Conservation (phyloP, 1,284 basidiomycete genomes). For the Calocybe gambosa region DNA sequence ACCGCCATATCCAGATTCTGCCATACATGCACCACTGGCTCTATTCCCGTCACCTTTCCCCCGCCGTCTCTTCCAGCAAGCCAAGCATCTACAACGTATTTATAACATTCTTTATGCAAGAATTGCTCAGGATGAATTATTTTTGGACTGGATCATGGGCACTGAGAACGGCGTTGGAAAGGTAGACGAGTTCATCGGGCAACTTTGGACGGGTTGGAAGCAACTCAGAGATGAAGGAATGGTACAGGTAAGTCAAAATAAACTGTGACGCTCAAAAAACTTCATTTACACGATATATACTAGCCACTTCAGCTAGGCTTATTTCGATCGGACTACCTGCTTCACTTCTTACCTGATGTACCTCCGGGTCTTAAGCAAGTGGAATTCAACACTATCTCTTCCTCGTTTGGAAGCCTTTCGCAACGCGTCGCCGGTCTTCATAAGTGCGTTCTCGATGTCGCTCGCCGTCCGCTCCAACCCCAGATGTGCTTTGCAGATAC, state of each 20-base stretch:
- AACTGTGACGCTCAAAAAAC: not conserved
- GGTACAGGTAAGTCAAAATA: slow-evolving; percentile 27
- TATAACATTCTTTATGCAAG: slow-evolving; percentile 88
- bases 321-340: slow-evolving; percentile 94
- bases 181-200: slow-evolving; percentile 84
- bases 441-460: slow-evolving; percentile 39
- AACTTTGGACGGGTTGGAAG: slow-evolving; percentile 86
- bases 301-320: slow-evolving; percentile 84
- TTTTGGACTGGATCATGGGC: slow-evolving; percentile 82
- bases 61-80: slow-evolving; percentile 62
- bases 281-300: slow-evolving; percentile 2
- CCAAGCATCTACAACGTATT: slow-evolving; percentile 61
- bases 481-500: slow-evolving; percentile 43
- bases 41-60: slow-evolving; percentile 89
- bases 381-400: slow-evolving; percentile 97
- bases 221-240: slow-evolving; percentile 56
- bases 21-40: slow-evolving; percentile 86
- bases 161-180: slow-evolving; percentile 66
- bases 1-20: slow-evolving; percentile 54
- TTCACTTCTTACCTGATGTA: slow-evolving; percentile 55
- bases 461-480: not conserved
- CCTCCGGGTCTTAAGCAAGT: slow-evolving; percentile 80
- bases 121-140: slow-evolving; percentile 75
- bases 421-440: slow-evolving; percentile 74
- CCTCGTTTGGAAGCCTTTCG: slow-evolving; percentile 84